Evolutionary conservation across 2,329 filamentous ascomycete species (phyloP), one percentile per base, ranked within the genome.

Genomic region (Sporothrix dimorphospora): DNA sequence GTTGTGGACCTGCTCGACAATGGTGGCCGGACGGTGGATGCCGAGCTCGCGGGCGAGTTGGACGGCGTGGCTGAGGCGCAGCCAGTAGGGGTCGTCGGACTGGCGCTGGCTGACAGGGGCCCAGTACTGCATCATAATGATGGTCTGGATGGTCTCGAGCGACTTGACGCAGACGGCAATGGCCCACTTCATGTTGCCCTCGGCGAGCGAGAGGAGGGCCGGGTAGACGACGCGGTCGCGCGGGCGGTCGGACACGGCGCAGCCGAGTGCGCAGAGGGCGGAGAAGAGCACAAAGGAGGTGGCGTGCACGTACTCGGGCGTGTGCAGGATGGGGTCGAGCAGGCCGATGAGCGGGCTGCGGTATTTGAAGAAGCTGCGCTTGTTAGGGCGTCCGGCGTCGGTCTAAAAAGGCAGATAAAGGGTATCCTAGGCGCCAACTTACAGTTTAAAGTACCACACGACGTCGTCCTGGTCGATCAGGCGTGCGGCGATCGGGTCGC

Each of bases 261-360:
- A 77, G n/a, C 76, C 77, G 1, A 78, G 71, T 12, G 77, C 75
- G 42, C 76, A 77, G 8, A 78, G 73, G 1, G 72, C 74, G 0
- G 77, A 77, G 55, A 78, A 78, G 1, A 78, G 75, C 2, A 77
- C 76, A 71, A 77, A 78, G 1, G 77, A 78, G 12, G 61, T 53
- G 3, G 72, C 63, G 11, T 77, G 74, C 11, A 78, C 76, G n/a
- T 75, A 76, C 24, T 74, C 72, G 8, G 76, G 75, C 3, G 76
- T 76, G 71, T 78, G 76, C 30, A 78, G 73, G 2, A 68, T n/a
- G 1, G 75, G 75, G 27, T 78, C 77, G 1, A 78, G 59, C 14
- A 78, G 68, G 9, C 76, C 76, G 21, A 77, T 71, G 0, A 77
- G 67, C 4, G 76, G 77, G 42, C 74, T 77, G 4, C 75, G 76